Percentiles rank a stretch among this genome's conserved stretches.
phyloP scores from a whole-genome alignment of 768 basidiomycete genomes.

The Pholiota conissans region DNA sequence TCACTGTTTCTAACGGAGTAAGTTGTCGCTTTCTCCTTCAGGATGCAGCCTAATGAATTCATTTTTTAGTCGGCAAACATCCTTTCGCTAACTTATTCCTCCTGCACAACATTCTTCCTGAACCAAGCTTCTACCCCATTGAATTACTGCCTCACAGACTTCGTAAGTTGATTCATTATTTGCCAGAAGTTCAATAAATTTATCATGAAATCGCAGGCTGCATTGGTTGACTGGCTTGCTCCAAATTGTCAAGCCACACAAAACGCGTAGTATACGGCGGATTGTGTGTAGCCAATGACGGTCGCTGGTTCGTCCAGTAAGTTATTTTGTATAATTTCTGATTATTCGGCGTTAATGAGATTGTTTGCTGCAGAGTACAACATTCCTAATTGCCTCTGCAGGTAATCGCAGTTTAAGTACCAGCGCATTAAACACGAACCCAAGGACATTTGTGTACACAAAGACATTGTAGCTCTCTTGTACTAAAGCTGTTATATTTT shows the following conservation, averaged over 20 bases:
- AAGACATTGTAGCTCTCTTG: no score
- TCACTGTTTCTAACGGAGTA: slow-evolving; percentile 11
- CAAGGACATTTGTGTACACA: no score
- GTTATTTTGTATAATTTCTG: background rate
- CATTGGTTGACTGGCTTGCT: slow-evolving; percentile 39
- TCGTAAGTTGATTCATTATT: slow-evolving; percentile 27
- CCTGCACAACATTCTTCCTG: slow-evolving; percentile 46
- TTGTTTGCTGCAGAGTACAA: background rate
- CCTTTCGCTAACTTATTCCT: slow-evolving; percentile 34
- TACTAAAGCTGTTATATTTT: no score
- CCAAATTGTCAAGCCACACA: slow-evolving; percentile 36
- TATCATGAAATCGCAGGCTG: background rate
- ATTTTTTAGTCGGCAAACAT: slow-evolving; percentile 30
- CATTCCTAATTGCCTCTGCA: no score
- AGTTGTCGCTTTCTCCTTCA: no score
- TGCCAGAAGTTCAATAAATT: background rate
- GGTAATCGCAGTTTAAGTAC: no score
- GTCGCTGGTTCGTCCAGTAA: slow-evolving; percentile 19
- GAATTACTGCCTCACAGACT: slow-evolving; percentile 47
- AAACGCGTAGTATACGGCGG: slow-evolving; percentile 20
- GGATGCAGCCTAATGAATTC: background rate
- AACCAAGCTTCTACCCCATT: slow-evolving; percentile 42
- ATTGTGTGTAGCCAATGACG: slow-evolving; percentile 16
- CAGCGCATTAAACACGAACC: no score
- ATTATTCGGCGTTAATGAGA: background rate